Percentiles rank a stretch among this genome's conserved stretches.
These are phyloP conservation scores for Dendrobium nobile DNA, from an alignment of 106 monocot species.

Conservation along the genomic window DNA sequence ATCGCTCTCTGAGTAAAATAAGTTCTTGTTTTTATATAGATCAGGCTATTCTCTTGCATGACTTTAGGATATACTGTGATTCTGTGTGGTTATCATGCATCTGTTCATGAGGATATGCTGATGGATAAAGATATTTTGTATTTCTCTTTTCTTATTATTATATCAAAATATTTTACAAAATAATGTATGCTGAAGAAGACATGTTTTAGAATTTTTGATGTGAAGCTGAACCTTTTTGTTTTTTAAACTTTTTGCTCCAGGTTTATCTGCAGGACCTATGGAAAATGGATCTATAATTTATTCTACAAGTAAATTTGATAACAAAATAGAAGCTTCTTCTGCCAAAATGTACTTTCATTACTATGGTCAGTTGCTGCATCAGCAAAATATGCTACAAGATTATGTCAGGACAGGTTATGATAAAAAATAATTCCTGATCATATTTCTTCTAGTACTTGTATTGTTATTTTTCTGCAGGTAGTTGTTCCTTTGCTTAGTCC, in stretches of 20 bases:
- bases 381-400: slow-evolving; percentile 99
- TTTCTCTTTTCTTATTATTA: not conserved
- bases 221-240: not conserved
- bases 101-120: not conserved
- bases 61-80: not conserved
- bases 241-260: not conserved
- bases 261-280: slow-evolving; percentile 35
- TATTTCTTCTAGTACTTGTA: not conserved
- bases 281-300: slow-evolving; percentile 51
- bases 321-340: slow-evolving; percentile 91
- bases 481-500: not conserved
- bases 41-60: not conserved
- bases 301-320: slow-evolving; percentile 84
- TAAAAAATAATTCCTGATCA: not conserved
- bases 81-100: not conserved
- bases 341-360: slow-evolving; percentile 99
- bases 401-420: slow-evolving; percentile 94
- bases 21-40: not conserved
- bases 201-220: not conserved
- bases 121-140: not conserved
- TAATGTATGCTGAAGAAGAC: not conserved
- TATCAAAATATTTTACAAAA: not conserved
- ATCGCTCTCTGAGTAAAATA: not conserved
- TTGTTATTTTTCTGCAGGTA: not conserved
- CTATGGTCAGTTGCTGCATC: slow-evolving; percentile 91